A percentile compares a stretch with the other conserved stretches of the same genome.
Conservation (phyloP, 805 yeast species). For the Maudiozyma turicensis region DNA sequence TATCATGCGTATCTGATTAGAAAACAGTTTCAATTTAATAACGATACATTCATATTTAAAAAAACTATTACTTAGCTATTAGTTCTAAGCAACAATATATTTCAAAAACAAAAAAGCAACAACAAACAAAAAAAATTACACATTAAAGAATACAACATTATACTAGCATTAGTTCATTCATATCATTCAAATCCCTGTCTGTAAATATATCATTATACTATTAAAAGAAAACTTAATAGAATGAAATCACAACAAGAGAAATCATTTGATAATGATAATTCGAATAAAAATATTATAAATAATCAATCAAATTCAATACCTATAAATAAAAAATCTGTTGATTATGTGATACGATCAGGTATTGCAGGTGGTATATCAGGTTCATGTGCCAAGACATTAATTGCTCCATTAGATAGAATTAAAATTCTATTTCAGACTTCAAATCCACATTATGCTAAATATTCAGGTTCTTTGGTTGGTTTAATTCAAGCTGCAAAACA, state of each 20-base stretch:
- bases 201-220: background rate
- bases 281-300: background rate
- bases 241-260: slow-evolving; percentile 1
- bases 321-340: slow-evolving; percentile 59
- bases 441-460: slow-evolving; percentile 76
- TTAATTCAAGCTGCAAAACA: slow-evolving; percentile 59
- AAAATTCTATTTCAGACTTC: slow-evolving; percentile 92
- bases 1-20: no score
- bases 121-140: no score
- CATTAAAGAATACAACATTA: no score
- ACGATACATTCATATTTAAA: no score
- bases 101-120: no score
- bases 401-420: slow-evolving; percentile 92
- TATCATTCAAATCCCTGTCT: background rate
- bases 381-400: slow-evolving; percentile 86
- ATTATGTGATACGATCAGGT: slow-evolving; percentile 76
- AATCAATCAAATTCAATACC: background rate
- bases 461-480: slow-evolving; percentile 73
- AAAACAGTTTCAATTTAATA: no score
- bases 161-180: no score
- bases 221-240: background rate
- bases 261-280: background rate
- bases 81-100: no score
- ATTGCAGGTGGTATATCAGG: slow-evolving; percentile 95
- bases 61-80: no score